A percentile compares a stretch with the other conserved stretches of the same genome.
Evolutionary conservation across 495 filamentous ascomycete genomes (phyloP).

Genomic region (Aspergillus heteromorphus): DNA sequence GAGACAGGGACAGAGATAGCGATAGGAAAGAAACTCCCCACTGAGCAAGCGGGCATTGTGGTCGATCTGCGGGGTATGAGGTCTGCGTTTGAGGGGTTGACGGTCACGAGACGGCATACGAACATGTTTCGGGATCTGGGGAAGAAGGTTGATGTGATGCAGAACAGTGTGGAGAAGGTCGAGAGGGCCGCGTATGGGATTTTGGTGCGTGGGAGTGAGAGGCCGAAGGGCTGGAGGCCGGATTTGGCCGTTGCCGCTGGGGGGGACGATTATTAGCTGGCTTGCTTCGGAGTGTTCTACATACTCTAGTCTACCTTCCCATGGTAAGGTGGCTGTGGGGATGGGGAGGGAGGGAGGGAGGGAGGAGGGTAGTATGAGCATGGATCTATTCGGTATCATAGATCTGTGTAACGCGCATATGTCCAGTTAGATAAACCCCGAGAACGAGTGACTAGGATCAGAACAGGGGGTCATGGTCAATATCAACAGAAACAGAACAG

Average conservation of each 20-base stretch:
- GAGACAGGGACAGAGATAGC: background rate
- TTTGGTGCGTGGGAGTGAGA: slow-evolving; percentile 76
- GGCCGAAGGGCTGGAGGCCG: slow-evolving; percentile 89
- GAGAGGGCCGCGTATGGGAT: slow-evolving; percentile 85
- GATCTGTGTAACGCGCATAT: too few relatives aligned
- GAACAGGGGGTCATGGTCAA: too few relatives aligned
- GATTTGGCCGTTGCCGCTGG: slow-evolving; percentile 52
- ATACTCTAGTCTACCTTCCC: too few relatives aligned
- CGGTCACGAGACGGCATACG: slow-evolving; percentile 36
- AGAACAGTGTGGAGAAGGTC: slow-evolving; percentile 85
- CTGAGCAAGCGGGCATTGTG: slow-evolving; percentile 48
- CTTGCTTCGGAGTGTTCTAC: background rate
- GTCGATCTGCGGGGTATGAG: slow-evolving; percentile 71
- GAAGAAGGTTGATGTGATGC: slow-evolving; percentile 86
- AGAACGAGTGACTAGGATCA: too few relatives aligned
- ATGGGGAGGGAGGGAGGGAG: background rate
- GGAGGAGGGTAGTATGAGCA: too few relatives aligned
- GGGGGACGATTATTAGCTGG: slow-evolving; percentile 41
- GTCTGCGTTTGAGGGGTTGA: slow-evolving; percentile 64
- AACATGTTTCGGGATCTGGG: slow-evolving; percentile 56
- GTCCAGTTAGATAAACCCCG: too few relatives aligned
- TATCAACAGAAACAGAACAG: too few relatives aligned
- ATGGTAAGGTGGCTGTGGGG: too few relatives aligned
- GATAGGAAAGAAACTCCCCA: slow-evolving; percentile 12
- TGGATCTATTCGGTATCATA: too few relatives aligned